A percentile compares a stretch with the other conserved stretches of the same genome.
Evolutionary conservation across 208 protist genomes (phyloP).

Genomic region (Trypanosoma theileri): DNA sequence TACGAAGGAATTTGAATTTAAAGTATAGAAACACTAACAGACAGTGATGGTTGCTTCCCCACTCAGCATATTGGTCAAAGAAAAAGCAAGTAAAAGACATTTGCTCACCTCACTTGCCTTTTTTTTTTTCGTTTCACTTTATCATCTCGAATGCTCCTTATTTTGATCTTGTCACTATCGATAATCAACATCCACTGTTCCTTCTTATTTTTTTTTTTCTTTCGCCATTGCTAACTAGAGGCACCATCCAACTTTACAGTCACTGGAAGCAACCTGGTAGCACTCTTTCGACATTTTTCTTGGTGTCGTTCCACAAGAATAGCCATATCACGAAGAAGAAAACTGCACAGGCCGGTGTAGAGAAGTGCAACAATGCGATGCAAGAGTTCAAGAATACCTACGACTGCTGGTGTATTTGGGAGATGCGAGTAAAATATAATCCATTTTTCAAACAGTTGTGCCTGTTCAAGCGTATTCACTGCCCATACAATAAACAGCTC

Average conservation of each 20-base stretch:
- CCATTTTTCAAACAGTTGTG: slow-evolving; percentile 76
- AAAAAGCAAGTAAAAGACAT: no score
- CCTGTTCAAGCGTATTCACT: slow-evolving; percentile 61
- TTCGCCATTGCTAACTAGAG: not conserved
- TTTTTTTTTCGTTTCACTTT: not conserved
- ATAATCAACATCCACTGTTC: no score
- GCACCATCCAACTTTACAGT: slow-evolving; percentile 51
- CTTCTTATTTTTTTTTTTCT: not conserved
- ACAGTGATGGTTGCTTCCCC: not conserved
- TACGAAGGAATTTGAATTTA: not conserved
- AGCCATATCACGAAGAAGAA: slow-evolving; percentile 77
- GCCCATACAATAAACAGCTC: slow-evolving; percentile 63
- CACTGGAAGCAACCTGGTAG: slow-evolving; percentile 55
- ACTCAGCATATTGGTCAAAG: no score
- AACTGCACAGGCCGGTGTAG: slow-evolving; percentile 60
- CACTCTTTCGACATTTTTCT: slow-evolving; percentile 65
- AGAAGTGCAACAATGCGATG: slow-evolving; percentile 48
- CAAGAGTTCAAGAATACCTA: slow-evolving; percentile 45
- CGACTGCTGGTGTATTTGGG: slow-evolving; percentile 24
- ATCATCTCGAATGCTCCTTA: not conserved
- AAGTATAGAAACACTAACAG: not conserved
- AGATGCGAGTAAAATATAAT: slow-evolving; percentile 63
- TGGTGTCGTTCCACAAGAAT: slow-evolving; percentile 68
- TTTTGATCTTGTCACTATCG: no score
- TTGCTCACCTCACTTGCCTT: not conserved